Evolutionary conservation across 192 early-diverging fungal genomes (phyloP).

Genomic region (Mycoemilia scoparia): DNA sequence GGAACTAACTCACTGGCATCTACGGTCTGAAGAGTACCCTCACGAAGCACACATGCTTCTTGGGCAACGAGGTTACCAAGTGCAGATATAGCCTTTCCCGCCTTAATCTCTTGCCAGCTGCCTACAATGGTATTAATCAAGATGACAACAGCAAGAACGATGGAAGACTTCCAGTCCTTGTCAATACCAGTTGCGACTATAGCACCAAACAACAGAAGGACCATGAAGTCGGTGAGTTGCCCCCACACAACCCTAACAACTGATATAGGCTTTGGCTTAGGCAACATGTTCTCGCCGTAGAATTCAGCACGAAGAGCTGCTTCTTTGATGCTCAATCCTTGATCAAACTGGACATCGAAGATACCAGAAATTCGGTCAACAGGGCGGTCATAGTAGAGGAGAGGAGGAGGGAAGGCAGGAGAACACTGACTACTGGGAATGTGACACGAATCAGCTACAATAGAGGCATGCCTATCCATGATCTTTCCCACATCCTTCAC

Average conservation of each 20-base stretch:
- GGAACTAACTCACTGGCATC: conserved; percentile 65
- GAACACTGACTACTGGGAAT: conserved; percentile 29
- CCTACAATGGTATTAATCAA: conserved; percentile 83
- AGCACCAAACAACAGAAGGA: conserved; percentile 67
- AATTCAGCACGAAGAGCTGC: conserved; percentile 45
- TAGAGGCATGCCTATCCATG: conserved; percentile 39
- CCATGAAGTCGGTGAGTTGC: conserved; percentile 91
- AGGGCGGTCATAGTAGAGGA: conserved; percentile 87
- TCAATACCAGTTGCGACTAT: conserved; percentile 67
- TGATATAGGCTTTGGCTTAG: conserved; percentile 44
- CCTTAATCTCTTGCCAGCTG: conserved; percentile 88
- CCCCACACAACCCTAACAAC: conserved; percentile 52
- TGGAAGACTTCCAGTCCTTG: conserved; percentile 63
- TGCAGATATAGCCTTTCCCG: conserved; percentile 82
- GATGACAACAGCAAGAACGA: conserved; percentile 65
- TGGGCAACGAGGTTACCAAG: conserved; percentile 68
- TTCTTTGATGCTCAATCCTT: conserved; percentile 39
- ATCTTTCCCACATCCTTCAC: conserved; percentile 53
- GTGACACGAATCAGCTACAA: conserved; percentile 29
- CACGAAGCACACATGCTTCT: conserved; percentile 56
- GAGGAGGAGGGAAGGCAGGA: conserved; percentile 30
- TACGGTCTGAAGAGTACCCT: conserved; percentile 53
- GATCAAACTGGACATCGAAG: conserved; percentile 47
- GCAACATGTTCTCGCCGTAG: conserved; percentile 75
- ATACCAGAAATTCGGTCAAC: conserved; percentile 68